phyloP scores from a whole-genome alignment of 2,329 filamentous ascomycete genomes.

The Fusarium sarcochroum region DNA sequence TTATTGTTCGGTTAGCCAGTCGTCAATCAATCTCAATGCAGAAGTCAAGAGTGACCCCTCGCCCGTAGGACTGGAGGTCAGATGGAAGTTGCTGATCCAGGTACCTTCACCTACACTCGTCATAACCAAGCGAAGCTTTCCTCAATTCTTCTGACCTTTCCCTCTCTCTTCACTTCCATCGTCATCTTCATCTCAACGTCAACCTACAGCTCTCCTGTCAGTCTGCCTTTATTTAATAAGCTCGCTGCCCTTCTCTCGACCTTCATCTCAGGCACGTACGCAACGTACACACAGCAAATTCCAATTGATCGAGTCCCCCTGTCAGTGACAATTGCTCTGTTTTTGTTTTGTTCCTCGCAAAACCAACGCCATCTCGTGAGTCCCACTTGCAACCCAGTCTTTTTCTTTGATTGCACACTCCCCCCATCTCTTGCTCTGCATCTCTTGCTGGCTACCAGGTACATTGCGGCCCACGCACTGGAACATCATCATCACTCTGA shows the following conservation, averaged over 20 bases:
- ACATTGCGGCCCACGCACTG: slow-evolving; percentile 12
- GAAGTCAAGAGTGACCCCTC: slow-evolving; percentile 21
- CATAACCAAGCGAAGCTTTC: slow-evolving; percentile 21
- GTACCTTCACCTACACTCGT: background rate
- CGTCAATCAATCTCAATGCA: background rate
- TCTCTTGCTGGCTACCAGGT: too few species aligned
- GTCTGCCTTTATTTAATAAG: slow-evolving; percentile 2
- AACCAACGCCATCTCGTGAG: slow-evolving; percentile 24
- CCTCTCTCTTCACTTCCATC: background rate
- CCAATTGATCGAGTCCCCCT: slow-evolving; percentile 25
- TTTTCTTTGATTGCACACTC: slow-evolving; percentile 10
- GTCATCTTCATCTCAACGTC: background rate
- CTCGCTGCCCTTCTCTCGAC: slow-evolving; percentile 11
- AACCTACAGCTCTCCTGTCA: slow-evolving; percentile 1
- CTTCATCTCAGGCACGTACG: slow-evolving; percentile 19
- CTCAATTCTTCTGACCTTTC: slow-evolving; percentile 5
- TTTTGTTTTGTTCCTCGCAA: slow-evolving; percentile 37
- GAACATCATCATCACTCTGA: slow-evolving; percentile 36
- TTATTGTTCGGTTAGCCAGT: slow-evolving; percentile 21
- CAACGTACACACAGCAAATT: slow-evolving; percentile 19
- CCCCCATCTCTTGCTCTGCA: too few species aligned
- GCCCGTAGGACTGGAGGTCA: background rate
- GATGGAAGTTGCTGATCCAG: slow-evolving; percentile 18
- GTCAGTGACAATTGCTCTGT: slow-evolving; percentile 31
- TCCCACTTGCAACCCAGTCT: slow-evolving; percentile 30